Evolutionary conservation across 768 basidiomycete genomes (phyloP), one percentile per base, ranked within the genome.

Genomic region (Mycena sanguinolenta): DNA sequence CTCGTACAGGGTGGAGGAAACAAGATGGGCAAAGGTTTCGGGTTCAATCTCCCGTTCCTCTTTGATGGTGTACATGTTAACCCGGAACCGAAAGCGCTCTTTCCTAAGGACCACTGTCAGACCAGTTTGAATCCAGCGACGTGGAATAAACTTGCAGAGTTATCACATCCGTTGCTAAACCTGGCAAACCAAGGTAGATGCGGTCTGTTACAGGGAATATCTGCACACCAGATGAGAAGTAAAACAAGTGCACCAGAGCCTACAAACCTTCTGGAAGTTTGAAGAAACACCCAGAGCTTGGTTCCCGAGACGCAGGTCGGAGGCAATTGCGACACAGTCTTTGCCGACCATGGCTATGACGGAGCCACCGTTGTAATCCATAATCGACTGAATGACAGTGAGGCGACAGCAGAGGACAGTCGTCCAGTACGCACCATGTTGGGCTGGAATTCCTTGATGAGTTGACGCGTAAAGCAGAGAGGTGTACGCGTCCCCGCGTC

Each of bases 1-100:
- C 82, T 98, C 96, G 81, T 99, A 99, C 19, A 99, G 88, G 25
- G 97, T 97, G 61, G 95, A 96, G 50, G 95, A 95, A 70, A 98
- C 93, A 72, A 99, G 91, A 77, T 96, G 96, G 30, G 96, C 93
- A 81, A 99, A 98, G 9, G 96, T 95, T 85, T 96, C 92, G 52
- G 98, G 98, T 74, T 95, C 92, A 76, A 99, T 98, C 77, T 97
- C 92, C 72, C 97, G 90, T 79, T 98, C 97, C 82, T 99, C 97
- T 82, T 99, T 99, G 87, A 99, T 98, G 36, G 95, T 94, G 83
- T 98, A 99, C 95, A 99, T 97, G 85, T 99, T 99, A 67, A 97
- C 93, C 73, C 96, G 89, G 83, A 93, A 97, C 62, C 98, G 91
- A 78, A 99, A 92, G 46, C 90, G 89, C 81, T 99, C 97, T 74